These are phyloP conservation scores for Quercus dentata DNA, from an alignment of 306 rosid species.

Conservation along the genomic window DNA sequence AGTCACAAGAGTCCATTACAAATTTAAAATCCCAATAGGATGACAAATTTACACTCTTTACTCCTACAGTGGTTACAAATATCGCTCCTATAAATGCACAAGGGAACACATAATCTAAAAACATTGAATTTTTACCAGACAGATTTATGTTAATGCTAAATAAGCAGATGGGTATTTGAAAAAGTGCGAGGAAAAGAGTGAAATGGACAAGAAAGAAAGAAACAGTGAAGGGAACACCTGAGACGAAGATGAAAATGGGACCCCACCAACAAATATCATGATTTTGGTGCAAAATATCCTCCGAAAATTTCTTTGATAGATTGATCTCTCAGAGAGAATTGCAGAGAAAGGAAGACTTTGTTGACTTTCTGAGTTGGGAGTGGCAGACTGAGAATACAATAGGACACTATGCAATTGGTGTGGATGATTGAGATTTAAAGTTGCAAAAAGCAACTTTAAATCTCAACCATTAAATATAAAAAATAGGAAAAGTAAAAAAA, in stretches of 20 bases:
- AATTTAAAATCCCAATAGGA: neutral
- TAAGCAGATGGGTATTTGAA: neutral
- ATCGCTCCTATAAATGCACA: neutral
- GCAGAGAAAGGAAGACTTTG: too few species aligned
- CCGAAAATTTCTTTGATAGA: neutral
- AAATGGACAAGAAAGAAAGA: neutral
- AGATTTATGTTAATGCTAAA: neutral
- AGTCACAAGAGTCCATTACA: neutral
- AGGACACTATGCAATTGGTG: too few species aligned
- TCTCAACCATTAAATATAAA: too few species aligned
- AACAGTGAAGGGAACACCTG: constrained; percentile 20
- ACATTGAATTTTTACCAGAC: neutral
- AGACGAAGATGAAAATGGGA: constrained; percentile 35
- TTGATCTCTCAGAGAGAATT: neutral
- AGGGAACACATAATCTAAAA: neutral
- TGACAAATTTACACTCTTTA: neutral
- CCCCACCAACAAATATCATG: constrained; percentile 37
- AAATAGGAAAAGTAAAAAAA: too few species aligned
- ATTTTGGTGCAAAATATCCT: neutral
- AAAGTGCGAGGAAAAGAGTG: neutral
- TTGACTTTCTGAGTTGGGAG: too few species aligned
- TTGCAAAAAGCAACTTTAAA: too few species aligned
- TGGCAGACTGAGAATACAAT: too few species aligned
- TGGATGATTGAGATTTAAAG: too few species aligned
- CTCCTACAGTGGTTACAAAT: neutral